Evolutionary conservation across 2,329 filamentous ascomycete species (phyloP).

Genomic region (Mycosphaerella sp.): DNA sequence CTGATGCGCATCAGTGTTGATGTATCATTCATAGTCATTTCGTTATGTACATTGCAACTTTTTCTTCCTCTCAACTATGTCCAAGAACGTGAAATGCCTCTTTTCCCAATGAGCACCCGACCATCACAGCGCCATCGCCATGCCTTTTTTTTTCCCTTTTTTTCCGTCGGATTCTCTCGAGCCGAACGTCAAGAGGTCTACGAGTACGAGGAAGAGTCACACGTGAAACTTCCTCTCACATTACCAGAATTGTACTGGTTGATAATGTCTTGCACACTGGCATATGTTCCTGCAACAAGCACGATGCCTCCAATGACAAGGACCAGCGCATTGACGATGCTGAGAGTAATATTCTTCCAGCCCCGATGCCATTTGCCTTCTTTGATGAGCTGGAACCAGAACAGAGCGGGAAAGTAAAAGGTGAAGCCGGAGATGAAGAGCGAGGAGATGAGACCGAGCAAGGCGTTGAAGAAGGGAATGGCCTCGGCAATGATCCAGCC

Average conservation of each 20-base stretch:
- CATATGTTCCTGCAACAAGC: constrained; percentile 39
- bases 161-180: background rate
- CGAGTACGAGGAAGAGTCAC: constrained; percentile 23
- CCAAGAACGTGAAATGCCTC: background rate
- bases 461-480: constrained; percentile 64
- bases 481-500: constrained; percentile 65
- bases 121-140: constrained; percentile 1
- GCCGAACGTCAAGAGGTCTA: constrained; percentile 6
- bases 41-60: too few species aligned
- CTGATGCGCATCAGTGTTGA: too few species aligned
- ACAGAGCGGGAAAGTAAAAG: constrained; percentile 36
- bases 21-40: too few species aligned
- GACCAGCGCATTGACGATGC: constrained; percentile 41
- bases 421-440: constrained; percentile 63
- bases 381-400: constrained; percentile 43
- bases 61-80: too few species aligned
- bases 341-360: constrained; percentile 41
- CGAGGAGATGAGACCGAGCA: constrained; percentile 59
- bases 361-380: constrained; percentile 44
- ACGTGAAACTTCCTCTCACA: constrained; percentile 40
- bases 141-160: background rate
- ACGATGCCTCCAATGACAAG: constrained; percentile 33
- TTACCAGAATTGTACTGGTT: constrained; percentile 35
- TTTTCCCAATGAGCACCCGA: background rate
- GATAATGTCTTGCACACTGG: constrained; percentile 41